phyloP scores from a whole-genome alignment of 202 grass and related monocot genomes.

The Schoenoplectus tabernaemontani region DNA sequence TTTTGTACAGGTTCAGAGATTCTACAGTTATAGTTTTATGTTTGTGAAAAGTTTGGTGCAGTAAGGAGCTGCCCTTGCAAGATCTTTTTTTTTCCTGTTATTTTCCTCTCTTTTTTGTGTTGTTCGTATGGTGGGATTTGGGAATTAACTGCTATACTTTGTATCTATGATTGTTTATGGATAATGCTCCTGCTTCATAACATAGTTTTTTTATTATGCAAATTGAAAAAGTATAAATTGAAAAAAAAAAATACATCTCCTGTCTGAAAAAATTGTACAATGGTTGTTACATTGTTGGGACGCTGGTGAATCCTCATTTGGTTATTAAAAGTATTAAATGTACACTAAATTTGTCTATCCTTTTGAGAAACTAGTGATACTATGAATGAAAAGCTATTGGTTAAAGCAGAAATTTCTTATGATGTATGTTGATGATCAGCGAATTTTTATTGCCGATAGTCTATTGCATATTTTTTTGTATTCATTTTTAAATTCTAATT shows the following conservation, averaged over 20 bases:
- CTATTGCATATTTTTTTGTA: not conserved
- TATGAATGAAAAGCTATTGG: not conserved
- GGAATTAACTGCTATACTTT: not conserved
- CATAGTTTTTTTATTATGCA: not conserved
- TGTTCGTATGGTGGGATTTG: not conserved
- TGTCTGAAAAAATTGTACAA: not conserved
- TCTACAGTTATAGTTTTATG: not conserved
- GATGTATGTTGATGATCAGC: not conserved
- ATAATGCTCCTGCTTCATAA: not conserved
- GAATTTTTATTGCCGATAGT: not conserved
- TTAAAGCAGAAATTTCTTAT: not conserved
- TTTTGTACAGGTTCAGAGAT: conserved; percentile 11
- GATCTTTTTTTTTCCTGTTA: not conserved
- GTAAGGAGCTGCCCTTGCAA: not conserved
- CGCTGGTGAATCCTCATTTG: too few relatives aligned
- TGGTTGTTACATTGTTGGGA: not conserved
- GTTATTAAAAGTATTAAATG: too few relatives aligned
- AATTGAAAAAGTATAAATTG: not conserved
- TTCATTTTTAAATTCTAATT: not conserved
- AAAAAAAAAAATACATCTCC: not conserved
- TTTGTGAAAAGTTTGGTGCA: not conserved
- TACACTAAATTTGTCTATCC: not conserved
- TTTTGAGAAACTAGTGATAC: not conserved
- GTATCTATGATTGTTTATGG: not conserved
- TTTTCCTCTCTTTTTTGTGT: not conserved